phyloP scores from a whole-genome alignment of 2,329 filamentous ascomycete species.

The Aspergillus sp. region DNA sequence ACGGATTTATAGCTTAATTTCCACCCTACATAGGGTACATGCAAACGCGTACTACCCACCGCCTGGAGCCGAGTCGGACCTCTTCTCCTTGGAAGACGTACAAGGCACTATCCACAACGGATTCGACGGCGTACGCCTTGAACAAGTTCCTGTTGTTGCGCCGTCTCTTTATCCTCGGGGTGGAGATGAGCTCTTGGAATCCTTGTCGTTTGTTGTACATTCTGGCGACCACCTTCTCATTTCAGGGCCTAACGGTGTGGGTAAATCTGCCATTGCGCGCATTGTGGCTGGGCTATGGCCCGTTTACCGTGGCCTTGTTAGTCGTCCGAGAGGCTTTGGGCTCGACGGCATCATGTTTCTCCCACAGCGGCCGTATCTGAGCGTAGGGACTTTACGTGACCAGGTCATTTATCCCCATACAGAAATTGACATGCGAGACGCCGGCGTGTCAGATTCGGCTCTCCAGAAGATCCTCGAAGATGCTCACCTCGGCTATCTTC shows the following conservation, averaged over 20 bases:
- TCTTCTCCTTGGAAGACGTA: slow-evolving; percentile 87
- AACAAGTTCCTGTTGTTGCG: slow-evolving; percentile 90
- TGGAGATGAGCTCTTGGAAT: slow-evolving; percentile 88
- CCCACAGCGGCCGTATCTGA: slow-evolving; percentile 90
- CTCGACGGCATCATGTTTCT: slow-evolving; percentile 98
- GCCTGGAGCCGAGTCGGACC: slow-evolving; percentile 70
- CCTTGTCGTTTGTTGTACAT: slow-evolving; percentile 84
- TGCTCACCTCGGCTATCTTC: slow-evolving; percentile 84
- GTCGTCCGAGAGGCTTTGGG: slow-evolving; percentile 77
- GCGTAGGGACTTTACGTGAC: slow-evolving; percentile 88
- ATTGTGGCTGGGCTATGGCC: slow-evolving; percentile 94
- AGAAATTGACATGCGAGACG: slow-evolving; percentile 88
- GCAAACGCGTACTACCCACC: slow-evolving; percentile 81
- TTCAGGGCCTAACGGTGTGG: slow-evolving; percentile 91
- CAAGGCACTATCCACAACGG: slow-evolving; percentile 94
- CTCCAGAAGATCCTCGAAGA: slow-evolving; percentile 79
- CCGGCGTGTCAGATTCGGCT: slow-evolving; percentile 76
- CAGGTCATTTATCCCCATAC: slow-evolving; percentile 98
- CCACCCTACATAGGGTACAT: slow-evolving; percentile 90
- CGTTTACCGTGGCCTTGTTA: slow-evolving; percentile 89
- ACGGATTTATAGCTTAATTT: slow-evolving; percentile 92
- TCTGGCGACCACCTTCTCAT: slow-evolving; percentile 92
- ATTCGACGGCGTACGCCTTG: slow-evolving; percentile 90
- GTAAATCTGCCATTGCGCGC: slow-evolving; percentile 86
- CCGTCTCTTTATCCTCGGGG: slow-evolving; percentile 86